Percentiles rank a stretch among this genome's conserved stretches.
These are phyloP conservation scores for Kluyveromyces siamensis DNA, from an alignment of 805 yeast genomes.

Conservation along the genomic window DNA sequence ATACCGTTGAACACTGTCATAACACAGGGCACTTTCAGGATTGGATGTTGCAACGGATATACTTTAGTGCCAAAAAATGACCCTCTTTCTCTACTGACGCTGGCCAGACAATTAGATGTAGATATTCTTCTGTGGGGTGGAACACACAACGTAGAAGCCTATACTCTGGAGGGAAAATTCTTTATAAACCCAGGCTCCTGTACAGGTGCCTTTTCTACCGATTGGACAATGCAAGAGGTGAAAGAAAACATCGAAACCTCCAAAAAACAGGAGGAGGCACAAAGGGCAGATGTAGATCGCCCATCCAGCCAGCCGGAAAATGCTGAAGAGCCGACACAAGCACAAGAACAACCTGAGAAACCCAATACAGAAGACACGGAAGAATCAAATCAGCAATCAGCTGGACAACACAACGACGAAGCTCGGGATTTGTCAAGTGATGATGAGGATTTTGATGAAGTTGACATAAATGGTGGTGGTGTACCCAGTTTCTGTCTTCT, in stretches of 20 bases:
- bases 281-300: constrained; percentile 8
- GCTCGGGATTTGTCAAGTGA: constrained; percentile 4
- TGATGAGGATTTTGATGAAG: constrained; percentile 17
- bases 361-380: constrained; percentile 2
- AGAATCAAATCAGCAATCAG: background rate
- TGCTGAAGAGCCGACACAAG: background rate
- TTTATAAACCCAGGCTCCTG: constrained; percentile 97
- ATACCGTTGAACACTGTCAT: constrained; percentile 60
- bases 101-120: constrained; percentile 86
- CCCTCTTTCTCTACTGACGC: constrained; percentile 69
- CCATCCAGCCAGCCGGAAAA: background rate
- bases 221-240: constrained; percentile 43
- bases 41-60: constrained; percentile 82
- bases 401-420: constrained; percentile 6
- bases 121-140: constrained; percentile 92
- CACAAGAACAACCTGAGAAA: background rate
- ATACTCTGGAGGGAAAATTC: constrained; percentile 83
- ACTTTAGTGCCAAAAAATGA: constrained; percentile 79
- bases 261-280: constrained; percentile 11
- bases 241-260: constrained; percentile 32
- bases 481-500: constrained; percentile 83
- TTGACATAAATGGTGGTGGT: constrained; percentile 25
- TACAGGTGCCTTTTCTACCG: constrained; percentile 77
- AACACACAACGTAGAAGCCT: constrained; percentile 86
- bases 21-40: constrained; percentile 57